phyloP scores from a whole-genome alignment of 768 basidiomycete species.

The Arthromyces matolae region DNA sequence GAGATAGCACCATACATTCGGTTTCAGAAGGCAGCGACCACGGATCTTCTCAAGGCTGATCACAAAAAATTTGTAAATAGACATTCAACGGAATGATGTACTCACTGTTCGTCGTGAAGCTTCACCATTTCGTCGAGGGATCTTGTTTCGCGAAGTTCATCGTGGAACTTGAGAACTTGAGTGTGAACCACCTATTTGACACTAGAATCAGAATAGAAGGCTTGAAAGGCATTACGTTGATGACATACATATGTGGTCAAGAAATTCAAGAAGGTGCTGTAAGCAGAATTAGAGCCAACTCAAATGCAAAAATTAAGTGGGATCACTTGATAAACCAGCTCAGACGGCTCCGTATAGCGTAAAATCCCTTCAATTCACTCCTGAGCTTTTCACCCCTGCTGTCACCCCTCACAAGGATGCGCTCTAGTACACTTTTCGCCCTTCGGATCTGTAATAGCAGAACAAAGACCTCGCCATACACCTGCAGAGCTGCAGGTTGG shows the following conservation, averaged over 20 bases:
- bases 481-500: constrained; percentile 48
- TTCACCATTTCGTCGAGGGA: constrained; percentile 77
- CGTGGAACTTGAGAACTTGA: constrained; percentile 58
- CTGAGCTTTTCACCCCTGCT: constrained; percentile 29
- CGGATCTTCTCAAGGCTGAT: constrained; percentile 54
- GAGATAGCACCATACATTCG: constrained; percentile 40
- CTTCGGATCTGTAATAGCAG: constrained; percentile 72
- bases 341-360: constrained; percentile 70
- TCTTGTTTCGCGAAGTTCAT: constrained; percentile 44
- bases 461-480: constrained; percentile 65
- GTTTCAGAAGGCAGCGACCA: constrained; percentile 59
- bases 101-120: constrained; percentile 69
- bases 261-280: constrained; percentile 47
- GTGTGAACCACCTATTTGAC: constrained; percentile 60
- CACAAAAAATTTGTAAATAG: too few relatives aligned
- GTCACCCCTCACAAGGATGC: constrained; percentile 61
- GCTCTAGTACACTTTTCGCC: constrained; percentile 68
- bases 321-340: constrained; percentile 91
- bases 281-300: not conserved
- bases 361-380: constrained; percentile 63
- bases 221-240: not conserved
- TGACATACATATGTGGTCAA: constrained; percentile 64
- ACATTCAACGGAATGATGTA: constrained; percentile 8
- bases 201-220: not conserved
- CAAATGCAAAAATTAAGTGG: constrained; percentile 31